A percentile compares a stretch with the other conserved stretches of the same genome.
phyloP scores from a whole-genome alignment of 1,139 yeast genomes.

The Pneumocystis carinii region DNA sequence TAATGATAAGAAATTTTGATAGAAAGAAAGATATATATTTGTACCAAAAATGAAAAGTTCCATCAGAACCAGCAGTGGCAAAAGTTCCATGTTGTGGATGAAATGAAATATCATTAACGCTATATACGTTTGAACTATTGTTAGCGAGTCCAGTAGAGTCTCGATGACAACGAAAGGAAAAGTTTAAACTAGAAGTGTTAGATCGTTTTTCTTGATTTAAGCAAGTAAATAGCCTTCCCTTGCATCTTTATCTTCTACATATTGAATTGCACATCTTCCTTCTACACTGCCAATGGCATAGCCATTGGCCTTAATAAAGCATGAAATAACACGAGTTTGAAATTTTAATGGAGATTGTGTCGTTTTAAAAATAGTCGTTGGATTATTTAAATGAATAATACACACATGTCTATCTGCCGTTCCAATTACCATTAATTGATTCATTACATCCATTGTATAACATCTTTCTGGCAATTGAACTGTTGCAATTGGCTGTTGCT shows the following conservation, averaged over 20 bases:
- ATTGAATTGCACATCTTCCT: conserved; percentile 94
- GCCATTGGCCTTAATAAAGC: conserved; percentile 83
- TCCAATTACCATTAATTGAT: conserved; percentile 72
- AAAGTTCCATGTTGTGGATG: conserved; percentile 88
- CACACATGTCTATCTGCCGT: conserved; percentile 81
- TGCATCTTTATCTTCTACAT: conserved; percentile 51
- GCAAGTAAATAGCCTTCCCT: conserved; percentile 37
- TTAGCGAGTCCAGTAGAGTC: conserved; percentile 24
- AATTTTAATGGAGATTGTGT: conserved; percentile 71
- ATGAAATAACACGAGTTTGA: conserved; percentile 72
- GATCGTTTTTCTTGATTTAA: neutral
- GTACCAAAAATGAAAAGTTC: conserved; percentile 78
- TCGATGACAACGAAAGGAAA: conserved; percentile 91
- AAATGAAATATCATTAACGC: conserved; percentile 68
- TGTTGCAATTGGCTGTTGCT: conserved; percentile 71
- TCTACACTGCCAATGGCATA: conserved; percentile 88
- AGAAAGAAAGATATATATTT: neutral
- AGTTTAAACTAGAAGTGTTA: conserved; percentile 31
- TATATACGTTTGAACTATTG: conserved; percentile 32
- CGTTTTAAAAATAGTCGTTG: conserved; percentile 67
- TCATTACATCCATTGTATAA: conserved; percentile 73
- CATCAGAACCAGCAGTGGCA: conserved; percentile 90
- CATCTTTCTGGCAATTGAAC: conserved; percentile 79
- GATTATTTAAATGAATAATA: conserved; percentile 60
- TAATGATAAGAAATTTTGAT: neutral